Conservation (phyloP, 1,284 basidiomycete genomes). For the Grifola frondosa region DNA sequence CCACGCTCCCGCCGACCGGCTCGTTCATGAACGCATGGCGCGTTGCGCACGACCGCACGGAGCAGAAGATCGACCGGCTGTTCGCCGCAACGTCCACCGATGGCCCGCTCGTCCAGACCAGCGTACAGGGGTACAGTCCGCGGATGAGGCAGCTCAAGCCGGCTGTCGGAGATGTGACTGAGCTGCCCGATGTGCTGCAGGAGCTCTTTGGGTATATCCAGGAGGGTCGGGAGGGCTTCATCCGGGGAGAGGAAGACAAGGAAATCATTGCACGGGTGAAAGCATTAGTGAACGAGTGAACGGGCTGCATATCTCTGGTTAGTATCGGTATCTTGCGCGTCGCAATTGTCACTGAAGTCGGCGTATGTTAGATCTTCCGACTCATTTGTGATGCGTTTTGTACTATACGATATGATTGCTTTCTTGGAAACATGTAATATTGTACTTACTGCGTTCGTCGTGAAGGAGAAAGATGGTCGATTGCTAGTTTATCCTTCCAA, state of each 20-base stretch:
- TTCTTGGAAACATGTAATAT: not conserved
- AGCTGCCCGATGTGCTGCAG: conserved; percentile 38
- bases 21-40: conserved; percentile 45
- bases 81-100: conserved; percentile 25
- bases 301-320: not conserved
- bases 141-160: conserved; percentile 34
- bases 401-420: not conserved
- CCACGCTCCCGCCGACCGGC: conserved; percentile 32
- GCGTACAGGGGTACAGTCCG: conserved; percentile 45
- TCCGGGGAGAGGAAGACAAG: conserved; percentile 29
- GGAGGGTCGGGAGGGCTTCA: conserved; percentile 11
- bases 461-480: not conserved
- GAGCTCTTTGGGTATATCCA: conserved; percentile 36
- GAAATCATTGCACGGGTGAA: conserved; percentile 36
- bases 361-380: not conserved
- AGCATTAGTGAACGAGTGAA: conserved; percentile 20
- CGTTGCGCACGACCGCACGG: conserved; percentile 33
- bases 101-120: conserved; percentile 34
- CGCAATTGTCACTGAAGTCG: not conserved
- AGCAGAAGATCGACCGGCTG: conserved; percentile 41
- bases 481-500: not conserved
- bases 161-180: conserved; percentile 33
- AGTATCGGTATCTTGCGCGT: not conserved
- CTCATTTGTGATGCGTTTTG: not conserved
- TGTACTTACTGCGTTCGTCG: not conserved